Evolutionary conservation across 306 rosid genomes (phyloP), one percentile per base, ranked within the genome.

Genomic region (Begonia loranthoides): DNA sequence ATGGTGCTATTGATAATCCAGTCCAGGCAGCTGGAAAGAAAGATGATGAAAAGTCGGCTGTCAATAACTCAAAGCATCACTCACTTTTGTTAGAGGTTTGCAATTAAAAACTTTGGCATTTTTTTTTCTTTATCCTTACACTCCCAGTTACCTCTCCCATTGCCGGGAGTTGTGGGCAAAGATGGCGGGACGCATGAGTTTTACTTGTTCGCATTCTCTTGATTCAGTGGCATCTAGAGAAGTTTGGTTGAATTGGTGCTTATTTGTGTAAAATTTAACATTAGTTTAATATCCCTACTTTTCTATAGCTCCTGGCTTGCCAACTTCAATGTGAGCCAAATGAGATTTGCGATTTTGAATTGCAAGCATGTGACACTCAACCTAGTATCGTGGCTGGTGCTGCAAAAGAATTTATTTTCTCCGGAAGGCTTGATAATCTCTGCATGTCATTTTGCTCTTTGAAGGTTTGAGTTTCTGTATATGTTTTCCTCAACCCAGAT

Each of bases 291-390:
- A 1, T 28, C 34, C 34, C 34, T 3, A 28, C 6, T 28, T 28
- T 57, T 47, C 48, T 44, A 6, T 65, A 87, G 96, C 65, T 78
- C 61, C 89, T 87, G 63, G 82, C 94, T 39, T 56, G 58, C 49
- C 58, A 80, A 62, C 83, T 87, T 56, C 78, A 70, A 55, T 87
- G 94, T 63, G 57, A 70, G 59, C 79, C 94, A 16, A 67, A 63
- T 54, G 79, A 78, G 19, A 80, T 87, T 53, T 65, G 75, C 38
- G 96, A 83, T 80, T 83, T 87, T 74, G 94, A 87, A 66, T 66
- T 87, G 78, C 96, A 87, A 87, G 83, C 66, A 11, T 87, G 96
- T 28, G 96, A 87, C 70, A 87, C 79, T 48, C 94, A 87, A 76
- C 90, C 87, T 22, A 83, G 94, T 68, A 43, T 61, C 17, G 21